These are phyloP conservation scores for Omphalea diandra DNA, from an alignment of 441 rosid genomes.

Conservation along the genomic window DNA sequence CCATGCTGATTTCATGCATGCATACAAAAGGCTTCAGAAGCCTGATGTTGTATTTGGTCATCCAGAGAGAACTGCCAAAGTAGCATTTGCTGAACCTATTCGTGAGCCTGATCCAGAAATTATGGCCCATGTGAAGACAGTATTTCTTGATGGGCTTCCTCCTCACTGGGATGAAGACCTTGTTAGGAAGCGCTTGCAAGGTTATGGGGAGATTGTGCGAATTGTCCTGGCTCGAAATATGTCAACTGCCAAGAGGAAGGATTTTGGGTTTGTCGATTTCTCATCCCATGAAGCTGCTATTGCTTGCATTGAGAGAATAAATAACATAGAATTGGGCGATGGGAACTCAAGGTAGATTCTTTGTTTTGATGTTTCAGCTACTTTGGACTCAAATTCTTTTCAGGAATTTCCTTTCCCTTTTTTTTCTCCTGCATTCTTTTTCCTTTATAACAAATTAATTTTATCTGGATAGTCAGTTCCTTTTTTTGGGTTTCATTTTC, in stretches of 20 bases:
- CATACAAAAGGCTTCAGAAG: constrained; percentile 67
- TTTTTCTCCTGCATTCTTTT: background rate
- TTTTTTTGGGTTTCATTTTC: background rate
- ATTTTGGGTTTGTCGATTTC: constrained; percentile 65
- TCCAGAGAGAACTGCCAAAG: constrained; percentile 64
- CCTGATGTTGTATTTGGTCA: constrained; percentile 72
- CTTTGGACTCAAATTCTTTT: background rate
- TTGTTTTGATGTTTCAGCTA: background rate
- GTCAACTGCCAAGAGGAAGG: constrained; percentile 69
- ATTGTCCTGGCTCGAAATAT: constrained; percentile 62
- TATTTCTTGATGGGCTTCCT: constrained; percentile 69
- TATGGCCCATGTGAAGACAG: constrained; percentile 67
- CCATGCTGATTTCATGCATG: constrained; percentile 62
- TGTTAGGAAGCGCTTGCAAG: constrained; percentile 42
- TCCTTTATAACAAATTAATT: background rate
- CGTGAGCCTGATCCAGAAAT: constrained; percentile 72
- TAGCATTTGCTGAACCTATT: constrained; percentile 70
- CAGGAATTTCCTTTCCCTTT: background rate
- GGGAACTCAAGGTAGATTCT: constrained; percentile 46
- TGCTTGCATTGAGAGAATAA: constrained; percentile 54
- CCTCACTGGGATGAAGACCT: constrained; percentile 65
- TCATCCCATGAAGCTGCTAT: constrained; percentile 56
- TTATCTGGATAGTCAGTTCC: background rate
- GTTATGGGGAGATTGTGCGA: constrained; percentile 47
- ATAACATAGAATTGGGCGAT: constrained; percentile 40